Evolutionary conservation across 2,329 filamentous ascomycete genomes (phyloP), one percentile per base, ranked within the genome.

Genomic region (Trichothecium roseum): DNA sequence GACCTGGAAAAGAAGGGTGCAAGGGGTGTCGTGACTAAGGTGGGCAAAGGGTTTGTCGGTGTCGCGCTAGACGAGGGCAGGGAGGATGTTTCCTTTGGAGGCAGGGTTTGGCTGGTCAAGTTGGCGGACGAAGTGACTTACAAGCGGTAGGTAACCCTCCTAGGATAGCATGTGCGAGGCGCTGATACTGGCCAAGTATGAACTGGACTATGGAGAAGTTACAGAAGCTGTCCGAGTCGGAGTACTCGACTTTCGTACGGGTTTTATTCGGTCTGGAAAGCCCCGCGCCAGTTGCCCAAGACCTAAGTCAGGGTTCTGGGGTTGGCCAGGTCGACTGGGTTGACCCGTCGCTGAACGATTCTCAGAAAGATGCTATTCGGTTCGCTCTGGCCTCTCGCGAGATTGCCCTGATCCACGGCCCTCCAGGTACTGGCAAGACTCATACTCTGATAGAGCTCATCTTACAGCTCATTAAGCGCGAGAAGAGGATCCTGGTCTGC

Each of bases 391-490:
- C 80, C 6, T 82, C 84, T 2, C 70, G 69, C 36, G 87, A 95
- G 49, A 72, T 96, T 18, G 84, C 86, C 3, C 66, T 95, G 40
- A 94, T 98, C 36, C 91, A 98, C 53, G 91, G 91, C 0, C 91
- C 91, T 1, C 91, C 91, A 1, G 91, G 91, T 67, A 98, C 91
- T 0, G 91, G 91, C 33, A 98, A 98, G 58, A 98, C 91, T 0
- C 89, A 96, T 54, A 96, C 91, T 0, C 63, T 98, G 28, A 89
- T 98, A 40, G 91, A 98, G 57, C 68, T 98, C 10, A 94, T 98
- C 41, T 68, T 93, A n/a, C 91, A 98, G 52, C 65, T 96, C 46
- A 66, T 93, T 37, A 80, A 79, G 51, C 74, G 75, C 17, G 72
- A 78, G 24, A 70, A 80, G 36, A 76, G 87, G 2, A 68, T 96